phyloP scores from a whole-genome alignment of 371 early-diverging fungal species.

The Homolaphlyctis polyrhiza region DNA sequence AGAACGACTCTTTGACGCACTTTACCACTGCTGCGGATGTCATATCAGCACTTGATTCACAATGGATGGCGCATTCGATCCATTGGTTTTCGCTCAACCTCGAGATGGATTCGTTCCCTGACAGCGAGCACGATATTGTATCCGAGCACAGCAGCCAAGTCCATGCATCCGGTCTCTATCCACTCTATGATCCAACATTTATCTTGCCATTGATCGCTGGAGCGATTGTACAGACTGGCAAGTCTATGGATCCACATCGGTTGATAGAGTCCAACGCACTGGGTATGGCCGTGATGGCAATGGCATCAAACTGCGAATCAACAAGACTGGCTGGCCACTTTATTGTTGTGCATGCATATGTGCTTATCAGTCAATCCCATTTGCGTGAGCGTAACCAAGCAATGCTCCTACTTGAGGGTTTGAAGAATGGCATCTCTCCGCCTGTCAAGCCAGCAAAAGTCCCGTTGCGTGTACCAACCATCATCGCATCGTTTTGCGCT shows the following conservation, averaged over 20 bases:
- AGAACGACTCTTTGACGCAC: too few species aligned
- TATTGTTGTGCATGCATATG: constrained; percentile 61
- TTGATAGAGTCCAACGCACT: constrained; percentile 65
- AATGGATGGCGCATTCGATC: constrained; percentile 58
- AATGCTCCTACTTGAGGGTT: constrained; percentile 54
- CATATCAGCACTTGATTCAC: constrained; percentile 59
- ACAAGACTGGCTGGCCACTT: constrained; percentile 61
- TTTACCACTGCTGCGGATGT: too few species aligned
- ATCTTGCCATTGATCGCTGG: constrained; percentile 67
- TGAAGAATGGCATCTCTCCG: constrained; percentile 61
- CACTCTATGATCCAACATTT: constrained; percentile 64
- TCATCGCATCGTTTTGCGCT: constrained; percentile 63
- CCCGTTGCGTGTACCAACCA: constrained; percentile 46
- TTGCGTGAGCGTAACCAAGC: constrained; percentile 64
- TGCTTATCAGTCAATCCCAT: constrained; percentile 43
- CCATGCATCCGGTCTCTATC: background rate
- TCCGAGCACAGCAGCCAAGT: background rate
- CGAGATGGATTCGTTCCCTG: constrained; percentile 15
- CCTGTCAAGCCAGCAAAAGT: background rate
- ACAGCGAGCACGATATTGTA: background rate
- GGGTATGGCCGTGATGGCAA: constrained; percentile 58
- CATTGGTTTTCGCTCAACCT: constrained; percentile 50
- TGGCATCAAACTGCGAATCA: constrained; percentile 50
- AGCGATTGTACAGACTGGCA: constrained; percentile 45
- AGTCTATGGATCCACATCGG: constrained; percentile 10